These are phyloP conservation scores for Plantago coronopus DNA, from an alignment of 305 asterid species.

Conservation along the genomic window DNA sequence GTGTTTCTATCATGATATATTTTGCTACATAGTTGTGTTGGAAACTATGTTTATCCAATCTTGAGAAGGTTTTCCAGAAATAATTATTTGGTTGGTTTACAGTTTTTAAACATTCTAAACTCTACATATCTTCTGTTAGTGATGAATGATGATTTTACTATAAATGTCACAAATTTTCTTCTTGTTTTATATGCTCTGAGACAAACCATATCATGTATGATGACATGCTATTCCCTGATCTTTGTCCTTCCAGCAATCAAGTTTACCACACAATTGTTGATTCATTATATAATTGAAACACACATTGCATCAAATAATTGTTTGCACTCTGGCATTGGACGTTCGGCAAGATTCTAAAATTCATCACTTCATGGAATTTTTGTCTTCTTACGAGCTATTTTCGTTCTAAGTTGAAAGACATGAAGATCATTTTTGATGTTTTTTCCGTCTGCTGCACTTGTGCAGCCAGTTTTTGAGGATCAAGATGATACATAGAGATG, in stretches of 20 bases:
- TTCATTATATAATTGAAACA: slow-evolving; percentile 5
- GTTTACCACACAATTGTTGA: slow-evolving; percentile 8
- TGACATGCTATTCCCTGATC: neutral
- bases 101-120: too few relatives aligned
- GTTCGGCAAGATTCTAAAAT: neutral
- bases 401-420: neutral
- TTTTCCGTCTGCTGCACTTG: neutral
- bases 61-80: neutral
- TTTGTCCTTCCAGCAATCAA: slow-evolving; percentile 12
- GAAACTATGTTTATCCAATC: neutral
- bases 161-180: neutral
- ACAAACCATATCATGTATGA: slow-evolving; percentile 16
- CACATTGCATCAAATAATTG: neutral
- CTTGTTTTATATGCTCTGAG: neutral
- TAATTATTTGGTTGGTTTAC: neutral
- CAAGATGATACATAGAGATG: neutral
- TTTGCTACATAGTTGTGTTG: too few relatives aligned
- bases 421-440: neutral
- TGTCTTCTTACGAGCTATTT: neutral
- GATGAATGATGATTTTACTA: neutral
- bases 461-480: neutral
- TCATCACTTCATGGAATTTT: neutral
- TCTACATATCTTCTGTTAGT: neutral
- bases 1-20: slow-evolving; percentile 35
- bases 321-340: neutral